Base-by-base conservation (phyloP, 2,329 filamentous ascomycete genomes). In the Chaetomium strumarium region DNA sequence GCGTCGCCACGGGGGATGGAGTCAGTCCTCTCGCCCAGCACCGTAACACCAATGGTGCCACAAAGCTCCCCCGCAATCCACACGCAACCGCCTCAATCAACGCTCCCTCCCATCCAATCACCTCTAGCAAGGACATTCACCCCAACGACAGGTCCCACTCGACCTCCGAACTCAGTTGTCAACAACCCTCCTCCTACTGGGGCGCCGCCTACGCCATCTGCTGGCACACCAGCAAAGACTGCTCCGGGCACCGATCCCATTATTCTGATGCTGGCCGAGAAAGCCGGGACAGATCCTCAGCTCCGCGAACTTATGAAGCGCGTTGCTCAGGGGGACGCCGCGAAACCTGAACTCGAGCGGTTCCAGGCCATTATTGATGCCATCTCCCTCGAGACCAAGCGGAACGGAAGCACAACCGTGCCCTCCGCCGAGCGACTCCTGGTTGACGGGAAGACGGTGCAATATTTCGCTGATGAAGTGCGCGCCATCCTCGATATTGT, bases 281-380 rank as follows among this genome's bases (percentile, higher is more conserved):
- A 82, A 58, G 88, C 88, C 7, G 86, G 85, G 0, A 82, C 80
- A 24, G 86, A 93, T 64, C 78, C 83, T 0, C 77, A 85, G 51
- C 72, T 93, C 10, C 84, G 90, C 52, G 83, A 86, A 34, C 73
- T 93, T 0, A 93, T 93, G 88, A 89, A 89, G 66, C 81, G 88
- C 49, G 88, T 93, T 0, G 88, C 88, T 0, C 83, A 84, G 29
- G 88, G 88, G 1, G 79, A 85, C 59, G 88, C 88, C 0, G 82
- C 80, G 12, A 78, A 81, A 36, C 79, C 83, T 13, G 86, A 93
- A 65, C 71, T 93, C 12, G 81, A 82, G 43, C 80, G 84, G 56
- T 93, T 93, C 60, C 88, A 93, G 65, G 78, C 77, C 45, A 88
- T 93, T 39, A 93, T 93, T 56, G 86, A 90, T 62, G 83, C 90